A percentile compares a stretch with the other conserved stretches of the same genome.
Evolutionary conservation across 257 asterid genomes (phyloP).

Genomic region (Ligustrum vulgare): DNA sequence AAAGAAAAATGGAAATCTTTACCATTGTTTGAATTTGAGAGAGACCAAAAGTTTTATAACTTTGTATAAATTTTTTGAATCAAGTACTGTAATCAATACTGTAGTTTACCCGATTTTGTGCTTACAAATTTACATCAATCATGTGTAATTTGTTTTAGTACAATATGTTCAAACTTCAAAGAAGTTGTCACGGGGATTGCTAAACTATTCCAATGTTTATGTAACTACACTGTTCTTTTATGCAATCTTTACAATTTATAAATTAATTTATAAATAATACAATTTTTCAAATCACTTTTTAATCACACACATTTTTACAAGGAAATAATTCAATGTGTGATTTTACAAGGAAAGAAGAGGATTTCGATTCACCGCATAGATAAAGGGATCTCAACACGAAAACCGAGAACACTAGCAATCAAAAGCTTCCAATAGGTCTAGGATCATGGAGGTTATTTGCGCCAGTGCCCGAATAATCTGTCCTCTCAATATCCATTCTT

Average conservation of each 20-base stretch:
- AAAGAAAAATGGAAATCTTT: not conserved
- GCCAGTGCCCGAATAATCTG: constrained; percentile 53
- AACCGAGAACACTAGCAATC: not conserved
- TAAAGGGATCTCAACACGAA: not conserved
- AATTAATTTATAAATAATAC: no score
- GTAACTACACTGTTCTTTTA: no score
- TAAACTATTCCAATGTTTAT: not conserved
- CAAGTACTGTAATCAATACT: not conserved
- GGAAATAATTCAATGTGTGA: not conserved
- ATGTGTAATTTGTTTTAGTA: not conserved
- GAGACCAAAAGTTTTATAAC: not conserved
- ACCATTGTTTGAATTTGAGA: not conserved
- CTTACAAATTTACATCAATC: not conserved
- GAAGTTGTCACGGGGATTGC: not conserved
- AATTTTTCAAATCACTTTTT: no score
- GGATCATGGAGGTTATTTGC: constrained; percentile 59
- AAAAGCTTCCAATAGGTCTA: constrained; percentile 29
- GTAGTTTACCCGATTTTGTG: not conserved
- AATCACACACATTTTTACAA: no score
- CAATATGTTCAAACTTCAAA: not conserved
- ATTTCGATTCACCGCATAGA: no score
- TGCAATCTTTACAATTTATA: no score
- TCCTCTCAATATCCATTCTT: constrained; percentile 31
- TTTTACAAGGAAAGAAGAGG: not conserved
- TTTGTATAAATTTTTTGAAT: not conserved